phyloP scores from a whole-genome alignment of 345 rosid genomes.

The Ailanthus altissimus region DNA sequence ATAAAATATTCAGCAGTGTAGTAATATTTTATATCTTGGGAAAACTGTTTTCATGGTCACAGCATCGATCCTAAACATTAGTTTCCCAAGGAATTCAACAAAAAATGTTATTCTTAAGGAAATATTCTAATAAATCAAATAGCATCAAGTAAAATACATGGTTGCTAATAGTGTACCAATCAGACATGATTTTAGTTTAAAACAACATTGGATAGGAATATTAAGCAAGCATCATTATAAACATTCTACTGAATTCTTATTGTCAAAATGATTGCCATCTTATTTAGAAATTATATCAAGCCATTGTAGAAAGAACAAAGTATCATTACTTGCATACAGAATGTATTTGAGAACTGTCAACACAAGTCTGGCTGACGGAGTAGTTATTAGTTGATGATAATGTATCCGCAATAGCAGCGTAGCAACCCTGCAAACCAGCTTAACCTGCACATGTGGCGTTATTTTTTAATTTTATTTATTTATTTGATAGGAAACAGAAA shows the following conservation, averaged over 20 bases:
- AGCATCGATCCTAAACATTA: neutral
- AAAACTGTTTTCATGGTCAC: neutral
- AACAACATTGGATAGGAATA: neutral
- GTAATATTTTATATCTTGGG: neutral
- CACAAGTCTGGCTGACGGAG: slow-evolving; percentile 78
- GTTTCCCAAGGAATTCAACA: neutral
- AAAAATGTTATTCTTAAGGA: neutral
- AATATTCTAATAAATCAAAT: neutral
- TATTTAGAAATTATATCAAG: too few relatives aligned
- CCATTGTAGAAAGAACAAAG: neutral
- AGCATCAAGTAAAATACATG: neutral
- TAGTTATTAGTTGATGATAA: slow-evolving; percentile 75
- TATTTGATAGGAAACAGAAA: too few relatives aligned
- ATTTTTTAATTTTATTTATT: too few relatives aligned
- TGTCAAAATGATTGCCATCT: too few relatives aligned
- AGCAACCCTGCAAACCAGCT: slow-evolving; percentile 75
- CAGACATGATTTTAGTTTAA: neutral
- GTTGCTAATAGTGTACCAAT: neutral
- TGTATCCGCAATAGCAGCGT: slow-evolving; percentile 73
- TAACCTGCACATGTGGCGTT: too few relatives aligned
- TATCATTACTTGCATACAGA: slow-evolving; percentile 56
- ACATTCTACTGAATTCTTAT: neutral
- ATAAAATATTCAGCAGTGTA: neutral
- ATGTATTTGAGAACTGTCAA: slow-evolving; percentile 67
- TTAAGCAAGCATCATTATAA: neutral